These are phyloP conservation scores for Annulohypoxylon moriforme DNA, from an alignment of 495 filamentous ascomycete genomes.

Conservation along the genomic window DNA sequence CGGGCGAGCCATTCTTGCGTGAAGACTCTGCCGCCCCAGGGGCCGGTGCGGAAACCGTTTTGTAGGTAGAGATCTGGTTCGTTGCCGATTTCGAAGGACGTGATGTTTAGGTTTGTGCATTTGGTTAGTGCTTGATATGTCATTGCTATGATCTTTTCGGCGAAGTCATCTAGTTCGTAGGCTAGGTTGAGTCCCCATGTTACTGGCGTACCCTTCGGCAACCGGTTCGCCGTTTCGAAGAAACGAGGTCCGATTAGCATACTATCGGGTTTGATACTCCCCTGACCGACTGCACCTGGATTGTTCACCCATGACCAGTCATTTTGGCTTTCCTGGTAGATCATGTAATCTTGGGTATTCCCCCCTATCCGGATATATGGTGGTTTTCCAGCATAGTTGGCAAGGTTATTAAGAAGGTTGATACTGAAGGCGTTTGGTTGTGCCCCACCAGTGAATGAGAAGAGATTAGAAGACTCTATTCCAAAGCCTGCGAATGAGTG, in stretches of 20 bases:
- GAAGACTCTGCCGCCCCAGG: slow-evolving; percentile 50
- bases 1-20: slow-evolving; percentile 50
- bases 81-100: slow-evolving; percentile 57
- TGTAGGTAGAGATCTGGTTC: slow-evolving; percentile 54
- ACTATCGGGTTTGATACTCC: slow-evolving; percentile 41
- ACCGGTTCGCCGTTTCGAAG: slow-evolving; percentile 51
- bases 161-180: slow-evolving; percentile 46
- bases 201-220: slow-evolving; percentile 51
- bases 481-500: slow-evolving; percentile 53
- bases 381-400: slow-evolving; percentile 50
- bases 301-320: slow-evolving; percentile 44
- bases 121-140: slow-evolving; percentile 46
- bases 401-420: slow-evolving; percentile 53
- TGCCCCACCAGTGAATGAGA: slow-evolving; percentile 51
- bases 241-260: slow-evolving; percentile 51
- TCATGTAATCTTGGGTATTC: slow-evolving; percentile 55
- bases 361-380: slow-evolving; percentile 53
- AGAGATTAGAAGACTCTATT: slow-evolving; percentile 56
- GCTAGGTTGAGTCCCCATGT: slow-evolving; percentile 54
- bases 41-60: slow-evolving; percentile 47
- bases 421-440: slow-evolving; percentile 48
- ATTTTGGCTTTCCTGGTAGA: slow-evolving; percentile 42
- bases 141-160: slow-evolving; percentile 44
- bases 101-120: slow-evolving; percentile 48
- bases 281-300: slow-evolving; percentile 34